Evolutionary conservation across 495 filamentous ascomycete genomes (phyloP), one percentile per base, ranked within the genome.

Genomic region (Echria macrotheca): DNA sequence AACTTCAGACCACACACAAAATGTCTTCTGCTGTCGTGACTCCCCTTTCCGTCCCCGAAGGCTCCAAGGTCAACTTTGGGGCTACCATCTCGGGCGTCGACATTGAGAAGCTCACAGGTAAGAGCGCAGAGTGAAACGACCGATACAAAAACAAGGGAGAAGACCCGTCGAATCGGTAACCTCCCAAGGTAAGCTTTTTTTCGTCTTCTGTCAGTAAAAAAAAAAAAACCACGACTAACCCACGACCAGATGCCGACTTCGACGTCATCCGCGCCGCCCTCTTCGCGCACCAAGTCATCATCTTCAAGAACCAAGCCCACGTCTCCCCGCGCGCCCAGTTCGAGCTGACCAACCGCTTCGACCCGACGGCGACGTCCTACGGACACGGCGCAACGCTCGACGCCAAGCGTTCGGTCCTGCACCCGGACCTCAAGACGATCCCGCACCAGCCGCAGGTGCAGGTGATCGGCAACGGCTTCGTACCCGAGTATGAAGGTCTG

Each of bases 401-500:
- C 59, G 67, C 67, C 38, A 82, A 83, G 57, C 76, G 82, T 35
- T 81, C 75, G 57, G 79, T 89, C 60, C 75, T 89, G 15, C 85
- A 87, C 56, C 84, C 85, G 1, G 85, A 89, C 55, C 72, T 87
- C 12, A 87, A 89, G 65, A 89, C 85, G 1, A 78, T 87, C 32
- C 84, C 85, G 0, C 83, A 86, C 63, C 84, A 89, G 59, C 84
- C 84, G 8, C 82, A 89, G 63, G 84, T 89, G 4, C 85, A 89
- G 55, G 78, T 87, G 37, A 87, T 89, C 55, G 85, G 85, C 33
- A 86, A 89, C 61, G 84, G 85, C 12, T 70, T 74, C 52, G 70
- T 87, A 1, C 61, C 74, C 3, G 68, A 71, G 3, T 87, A 85
- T 49, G 83, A 87, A 60, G 84, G 84, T 0, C 69, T 89, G 4